Base-by-base conservation (phyloP, 1,139 yeast species). In the Diutina sp. region DNA sequence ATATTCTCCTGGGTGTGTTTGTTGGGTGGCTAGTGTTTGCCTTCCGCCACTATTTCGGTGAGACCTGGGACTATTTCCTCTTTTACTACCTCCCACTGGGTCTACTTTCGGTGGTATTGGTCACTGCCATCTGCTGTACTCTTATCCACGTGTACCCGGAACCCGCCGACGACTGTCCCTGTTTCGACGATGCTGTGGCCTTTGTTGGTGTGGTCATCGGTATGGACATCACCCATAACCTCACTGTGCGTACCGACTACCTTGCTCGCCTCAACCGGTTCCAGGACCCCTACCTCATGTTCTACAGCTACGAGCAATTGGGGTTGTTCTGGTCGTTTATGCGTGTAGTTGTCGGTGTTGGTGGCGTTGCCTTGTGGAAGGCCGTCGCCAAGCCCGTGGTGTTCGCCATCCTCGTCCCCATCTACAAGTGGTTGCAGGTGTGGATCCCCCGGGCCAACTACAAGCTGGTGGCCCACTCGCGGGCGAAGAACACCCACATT, bases 91-190 rank as follows among this genome's bases (percentile, higher is more conserved):
- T 57, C 51, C 57, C 63, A 51, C 55, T 47, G 21, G 50, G 58
- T 48, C 64, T 58, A 21, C 58, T 57, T 29, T 59, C 35, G 59
- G 55, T 70, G 0, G 53, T 72, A 0, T 64, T 79, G 6, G 52
- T 63, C 18, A 67, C 74, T 12, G 64, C 81, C 2, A 60, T 69
- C 0, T 66, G 79, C 41, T 79, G 83, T 16, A 62, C 71, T 1
- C 71, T 88, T 51, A 75, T 87, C 51, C 84, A 86, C 64, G 72
- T 79, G 55, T 96, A 90, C 69, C 87, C 91, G 0, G 84, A 82
- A 60, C 98, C 99, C 0, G 85, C 88, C 12, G 99, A 93, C 64
- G 87, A 86, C 64, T 93, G 99, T 67, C 99, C 99, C 0, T 93
- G 99, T 67, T 91, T 87, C 67, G 98, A 90, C 65, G 99, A 93